A percentile compares a stretch with the other conserved stretches of the same genome.
phyloP scores from a whole-genome alignment of 2,329 filamentous ascomycete genomes.

The Chaetomiaceae sp. region DNA sequence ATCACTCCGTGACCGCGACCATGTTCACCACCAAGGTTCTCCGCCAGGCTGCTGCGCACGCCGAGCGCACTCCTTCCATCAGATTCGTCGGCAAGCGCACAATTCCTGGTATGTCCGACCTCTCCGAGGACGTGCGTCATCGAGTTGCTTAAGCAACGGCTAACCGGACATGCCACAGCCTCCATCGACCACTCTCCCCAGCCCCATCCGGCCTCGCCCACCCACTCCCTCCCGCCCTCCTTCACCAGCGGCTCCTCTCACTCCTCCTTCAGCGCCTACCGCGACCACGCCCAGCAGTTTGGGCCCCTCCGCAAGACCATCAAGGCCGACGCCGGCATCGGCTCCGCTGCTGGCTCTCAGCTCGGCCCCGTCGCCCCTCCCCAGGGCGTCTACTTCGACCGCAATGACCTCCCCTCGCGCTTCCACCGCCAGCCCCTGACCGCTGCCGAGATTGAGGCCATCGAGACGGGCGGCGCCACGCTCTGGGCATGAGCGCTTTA shows the following conservation, averaged over 20 bases:
- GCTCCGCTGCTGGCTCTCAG: conserved; percentile 60
- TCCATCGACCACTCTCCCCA: conserved; percentile 68
- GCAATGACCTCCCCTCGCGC: conserved; percentile 77
- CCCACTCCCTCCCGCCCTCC: conserved; percentile 55
- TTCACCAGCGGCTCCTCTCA: conserved; percentile 45
- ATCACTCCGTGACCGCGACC: conserved; percentile 22
- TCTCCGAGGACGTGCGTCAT: neutral
- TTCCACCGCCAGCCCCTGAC: conserved; percentile 75
- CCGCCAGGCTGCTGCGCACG: conserved; percentile 55
- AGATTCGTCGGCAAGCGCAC: conserved; percentile 58
- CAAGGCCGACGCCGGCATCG: conserved; percentile 42
- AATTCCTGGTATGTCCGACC: conserved; percentile 48
- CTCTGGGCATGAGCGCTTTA: conserved; percentile 40
- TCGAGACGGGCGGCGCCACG: conserved; percentile 85
- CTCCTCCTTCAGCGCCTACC: conserved; percentile 69
- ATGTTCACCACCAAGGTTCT: conserved; percentile 54
- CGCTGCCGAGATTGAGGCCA: conserved; percentile 84
- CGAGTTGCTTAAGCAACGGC: conserved; percentile 20
- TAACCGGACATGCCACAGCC: conserved; percentile 42
- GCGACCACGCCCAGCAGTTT: conserved; percentile 72
- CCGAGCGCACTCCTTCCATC: conserved; percentile 58
- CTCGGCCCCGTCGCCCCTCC: conserved; percentile 69
- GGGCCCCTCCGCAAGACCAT: conserved; percentile 64
- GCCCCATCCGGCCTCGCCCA: conserved; percentile 68
- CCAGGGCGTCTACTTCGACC: conserved; percentile 79